Conservation (phyloP, 495 filamentous ascomycete species). For the Talaromyces adpressus region DNA sequence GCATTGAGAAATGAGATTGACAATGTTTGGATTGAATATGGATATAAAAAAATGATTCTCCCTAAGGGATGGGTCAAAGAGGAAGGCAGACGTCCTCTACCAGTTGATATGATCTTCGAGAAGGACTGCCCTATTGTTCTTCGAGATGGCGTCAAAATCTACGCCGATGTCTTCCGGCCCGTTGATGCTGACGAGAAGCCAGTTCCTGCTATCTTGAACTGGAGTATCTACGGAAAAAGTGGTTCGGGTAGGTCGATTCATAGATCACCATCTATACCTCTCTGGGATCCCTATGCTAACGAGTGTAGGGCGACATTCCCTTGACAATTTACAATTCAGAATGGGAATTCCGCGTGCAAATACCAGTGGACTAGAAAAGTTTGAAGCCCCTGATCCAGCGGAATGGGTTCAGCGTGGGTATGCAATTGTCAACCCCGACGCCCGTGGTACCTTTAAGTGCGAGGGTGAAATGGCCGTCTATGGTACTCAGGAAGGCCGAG, state of each 20-base stretch:
- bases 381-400: conserved; percentile 38
- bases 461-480: conserved; percentile 28
- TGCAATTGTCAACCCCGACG: conserved; percentile 32
- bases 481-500: conserved; percentile 20
- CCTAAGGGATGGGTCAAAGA: conserved; percentile 11
- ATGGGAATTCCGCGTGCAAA: conserved; percentile 15
- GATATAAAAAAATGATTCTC: neutral
- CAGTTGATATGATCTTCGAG: conserved; percentile 12
- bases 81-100: conserved; percentile 6
- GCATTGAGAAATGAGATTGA: too few species aligned
- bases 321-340: conserved; percentile 13
- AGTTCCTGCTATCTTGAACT: conserved; percentile 25
- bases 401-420: conserved; percentile 33
- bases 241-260: conserved; percentile 9
- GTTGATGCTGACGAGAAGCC: neutral
- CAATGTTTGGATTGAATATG: neutral
- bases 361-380: conserved; percentile 23
- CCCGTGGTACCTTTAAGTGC: conserved; percentile 26
- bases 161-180: conserved; percentile 26
- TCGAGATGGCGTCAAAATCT: conserved; percentile 21
- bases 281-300: too few species aligned
- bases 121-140: conserved; percentile 16
- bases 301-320: neutral
- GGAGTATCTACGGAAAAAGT: conserved; percentile 28
- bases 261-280: too few species aligned